Evolutionary conservation across 352 stramenopile species (phyloP).

Genomic region (Pythium grandisporangium): DNA sequence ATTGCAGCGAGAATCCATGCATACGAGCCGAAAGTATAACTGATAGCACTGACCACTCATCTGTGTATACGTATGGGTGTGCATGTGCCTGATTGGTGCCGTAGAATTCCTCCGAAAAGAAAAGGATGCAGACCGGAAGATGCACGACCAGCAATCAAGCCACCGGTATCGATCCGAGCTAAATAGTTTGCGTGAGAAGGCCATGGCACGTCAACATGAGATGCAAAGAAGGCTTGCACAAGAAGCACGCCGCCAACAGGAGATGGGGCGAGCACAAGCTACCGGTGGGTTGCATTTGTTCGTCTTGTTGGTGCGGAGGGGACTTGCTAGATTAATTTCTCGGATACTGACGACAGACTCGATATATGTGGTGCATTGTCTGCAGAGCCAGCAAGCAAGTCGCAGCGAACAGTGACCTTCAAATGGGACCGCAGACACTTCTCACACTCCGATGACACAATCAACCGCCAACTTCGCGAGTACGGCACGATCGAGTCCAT

Average conservation of each 20-base stretch:
- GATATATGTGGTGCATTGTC: not conserved
- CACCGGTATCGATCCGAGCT: constrained; percentile 28
- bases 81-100: no score
- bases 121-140: constrained; percentile 22
- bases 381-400: constrained; percentile 20
- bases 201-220: constrained; percentile 37
- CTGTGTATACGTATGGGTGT: no score
- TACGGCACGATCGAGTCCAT: constrained; percentile 64
- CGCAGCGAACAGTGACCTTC: constrained; percentile 64
- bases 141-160: constrained; percentile 17
- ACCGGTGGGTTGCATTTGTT: not conserved
- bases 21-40: no score
- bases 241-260: constrained; percentile 28
- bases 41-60: no score
- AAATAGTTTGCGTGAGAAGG: constrained; percentile 42
- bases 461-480: constrained; percentile 36
- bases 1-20: no score
- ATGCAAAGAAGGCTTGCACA: constrained; percentile 34
- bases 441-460: constrained; percentile 72
- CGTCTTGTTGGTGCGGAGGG: no score
- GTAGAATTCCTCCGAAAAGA: constrained; percentile 62
- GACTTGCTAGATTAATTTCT: no score
- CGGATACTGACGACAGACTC: no score
- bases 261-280: not conserved
- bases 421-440: constrained; percentile 63